Conservation (phyloP, 345 rosid species). For the Lepidium africanum region DNA sequence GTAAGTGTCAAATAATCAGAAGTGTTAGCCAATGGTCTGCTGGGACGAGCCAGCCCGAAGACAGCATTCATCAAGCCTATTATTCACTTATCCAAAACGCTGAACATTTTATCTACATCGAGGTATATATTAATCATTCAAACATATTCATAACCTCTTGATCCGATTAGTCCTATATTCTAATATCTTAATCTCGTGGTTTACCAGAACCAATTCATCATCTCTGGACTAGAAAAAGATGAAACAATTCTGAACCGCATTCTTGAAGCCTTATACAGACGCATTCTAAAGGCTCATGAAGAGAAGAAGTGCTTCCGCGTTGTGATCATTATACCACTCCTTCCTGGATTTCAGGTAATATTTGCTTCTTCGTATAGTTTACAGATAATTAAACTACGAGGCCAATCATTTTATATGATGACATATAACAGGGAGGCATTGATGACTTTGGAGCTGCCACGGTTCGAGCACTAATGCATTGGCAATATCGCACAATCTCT, state of each 20-base stretch:
- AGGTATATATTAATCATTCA: slow-evolving; percentile 38
- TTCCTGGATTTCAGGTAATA: slow-evolving; percentile 90
- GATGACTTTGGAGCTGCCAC: slow-evolving; percentile 94
- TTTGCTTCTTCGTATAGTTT: not conserved
- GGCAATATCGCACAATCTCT: slow-evolving; percentile 90
- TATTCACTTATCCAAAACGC: slow-evolving; percentile 76
- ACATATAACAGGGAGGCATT: slow-evolving; percentile 57
- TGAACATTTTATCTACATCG: slow-evolving; percentile 81
- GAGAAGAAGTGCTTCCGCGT: slow-evolving; percentile 63
- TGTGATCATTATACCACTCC: slow-evolving; percentile 71
- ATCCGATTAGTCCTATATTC: not conserved
- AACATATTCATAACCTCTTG: not conserved
- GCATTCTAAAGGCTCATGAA: slow-evolving; percentile 65
- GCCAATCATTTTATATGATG: not conserved
- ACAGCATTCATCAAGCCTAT: slow-evolving; percentile 81
- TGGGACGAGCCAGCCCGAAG: slow-evolving; percentile 80
- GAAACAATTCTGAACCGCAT: slow-evolving; percentile 76
- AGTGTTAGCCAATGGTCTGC: slow-evolving; percentile 95
- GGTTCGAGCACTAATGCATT: slow-evolving; percentile 86
- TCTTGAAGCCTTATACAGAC: slow-evolving; percentile 58
- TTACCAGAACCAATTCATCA: slow-evolving; percentile 84
- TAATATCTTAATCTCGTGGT: not conserved
- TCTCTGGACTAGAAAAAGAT: slow-evolving; percentile 79
- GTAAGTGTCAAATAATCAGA: slow-evolving; percentile 84
- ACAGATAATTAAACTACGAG: not conserved